Evolutionary conservation across 2,329 filamentous ascomycete species (phyloP), one percentile per base, ranked within the genome.

Genomic region (Xylariomycetidae sp.): DNA sequence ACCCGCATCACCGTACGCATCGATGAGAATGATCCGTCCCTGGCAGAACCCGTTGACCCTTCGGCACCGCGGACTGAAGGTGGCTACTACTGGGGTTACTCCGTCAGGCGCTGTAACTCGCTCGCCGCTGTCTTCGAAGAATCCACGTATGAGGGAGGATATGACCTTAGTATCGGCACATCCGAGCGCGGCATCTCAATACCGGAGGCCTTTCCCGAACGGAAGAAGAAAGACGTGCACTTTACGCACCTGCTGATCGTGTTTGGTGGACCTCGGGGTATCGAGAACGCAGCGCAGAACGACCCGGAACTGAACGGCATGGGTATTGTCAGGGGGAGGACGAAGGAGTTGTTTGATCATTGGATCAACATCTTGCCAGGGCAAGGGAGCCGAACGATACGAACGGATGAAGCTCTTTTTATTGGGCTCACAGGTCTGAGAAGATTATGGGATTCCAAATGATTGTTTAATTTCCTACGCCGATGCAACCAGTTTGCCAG

Each of bases 41-140:
- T 40, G 42, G 78, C 75, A 1, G 71, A 80, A 34, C 74, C 81
- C 12, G 80, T 90, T 3, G 69, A 80, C 22, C 84, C 86, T 0
- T 67, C 74, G 16, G 64, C 72, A 3, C 88, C 88, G 1, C 74
- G 87, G 37, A 82, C 83, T 33, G 78, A 88, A 43, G 76, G 69
- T 2, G 88, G 88, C 0, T 92, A 88, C 60, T 94, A 89, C 62
- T 94, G 88, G 87, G 88, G 88, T 28, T 94, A 84, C 58, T 72
- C 66, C 7, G 77, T 88, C 4, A 76, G 88, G 16, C 76, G 72
- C 41, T 80, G 80, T 22, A 51, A 60, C 4, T 81, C 76, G 3
- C 70, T 94, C 5, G 84, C 84, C 5, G 66, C 72, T 5, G 77
- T 94, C 6, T 88, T 90, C 51, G 88, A 85, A 4, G 85, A 89